Evolutionary conservation across 441 rosid species (phyloP), one percentile per base, ranked within the genome.

Genomic region (Populus tomentosa): DNA sequence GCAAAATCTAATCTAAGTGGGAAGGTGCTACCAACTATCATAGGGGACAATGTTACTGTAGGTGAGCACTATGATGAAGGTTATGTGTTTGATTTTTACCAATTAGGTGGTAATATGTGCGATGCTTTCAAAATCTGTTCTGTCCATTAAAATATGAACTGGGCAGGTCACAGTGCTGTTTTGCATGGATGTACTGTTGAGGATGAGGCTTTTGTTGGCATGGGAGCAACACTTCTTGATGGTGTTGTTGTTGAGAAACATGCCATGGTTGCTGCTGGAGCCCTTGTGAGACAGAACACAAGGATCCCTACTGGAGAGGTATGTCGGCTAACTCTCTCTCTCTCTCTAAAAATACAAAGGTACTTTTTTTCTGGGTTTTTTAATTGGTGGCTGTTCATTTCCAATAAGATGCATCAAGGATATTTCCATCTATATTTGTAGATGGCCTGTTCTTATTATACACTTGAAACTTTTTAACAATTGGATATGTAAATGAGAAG

Each of bases 251-350:
- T 95, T 71, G 96, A 93, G 84, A 92, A 90, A 87, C 88, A 90
- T 87, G 94, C 84, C 42, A 91, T 95, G 94, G 94, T 93, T 84
- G 96, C 99, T 78, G 99, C 97, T 77, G 99, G 99, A 82, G 90
- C 98, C 63, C 98, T 95, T 82, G 99, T 93, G 67, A 84, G 98
- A 78, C 98, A 93, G 88, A 95, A 95, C 80, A 88, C 92, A 23
- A 90, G 82, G 80, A 92, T 95, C 82, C 93, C 97, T 75, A 56
- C 94, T 38, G 94, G 98, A 70, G 98, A 95, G 98, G 99, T 93
- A 89, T 75, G 66, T 73, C 24, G 40, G 24, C 46, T 46, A 28
- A 8, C 42, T 36, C 10, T 40, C 46, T 40, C 46, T 10, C 35
- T 73, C 35, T 36, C 2, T 6, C 1, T 16, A 6, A 24, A 28